A percentile compares a stretch with the other conserved stretches of the same genome.
Conservation (phyloP, 164 flowering plant genomes). For the Annona cherimola region DNA sequence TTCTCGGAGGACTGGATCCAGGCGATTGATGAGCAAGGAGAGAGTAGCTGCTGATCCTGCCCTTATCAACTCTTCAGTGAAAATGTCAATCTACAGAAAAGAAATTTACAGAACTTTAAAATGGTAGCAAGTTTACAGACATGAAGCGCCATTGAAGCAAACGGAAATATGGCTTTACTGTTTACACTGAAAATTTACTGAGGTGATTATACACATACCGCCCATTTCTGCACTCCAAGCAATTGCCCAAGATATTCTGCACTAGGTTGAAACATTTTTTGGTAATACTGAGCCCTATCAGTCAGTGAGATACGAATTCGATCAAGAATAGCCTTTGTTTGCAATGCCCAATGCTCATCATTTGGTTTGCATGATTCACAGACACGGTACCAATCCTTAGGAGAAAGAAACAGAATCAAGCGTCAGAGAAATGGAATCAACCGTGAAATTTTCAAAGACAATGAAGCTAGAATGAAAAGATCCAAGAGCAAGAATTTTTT, state of each 20-base stretch:
- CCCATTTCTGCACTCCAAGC: constrained; percentile 31
- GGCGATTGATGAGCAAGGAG: constrained; percentile 24
- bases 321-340: constrained; percentile 28
- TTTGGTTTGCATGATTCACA: constrained; percentile 20
- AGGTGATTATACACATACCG: constrained; percentile 15
- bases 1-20: constrained; percentile 24
- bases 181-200: background rate
- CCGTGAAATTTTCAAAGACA: constrained; percentile 1
- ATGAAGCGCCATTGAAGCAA: background rate
- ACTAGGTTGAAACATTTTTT: constrained; percentile 24
- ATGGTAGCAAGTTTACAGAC: background rate
- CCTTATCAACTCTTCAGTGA: constrained; percentile 27
- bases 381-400: constrained; percentile 30
- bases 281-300: constrained; percentile 24
- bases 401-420: constrained; percentile 3
- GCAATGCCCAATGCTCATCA: constrained; percentile 29
- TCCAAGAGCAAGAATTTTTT: too few species aligned
- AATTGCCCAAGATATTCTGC: constrained; percentile 26
- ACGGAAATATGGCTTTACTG: background rate
- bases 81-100: constrained; percentile 22
- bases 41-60: constrained; percentile 25
- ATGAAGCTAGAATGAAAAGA: background rate
- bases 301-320: constrained; percentile 19
- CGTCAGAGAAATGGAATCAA: constrained; percentile 2
- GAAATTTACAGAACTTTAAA: background rate